Evolutionary conservation across 2,329 filamentous ascomycete genomes (phyloP), one percentile per base, ranked within the genome.

Genomic region (Alternaria sp.): DNA sequence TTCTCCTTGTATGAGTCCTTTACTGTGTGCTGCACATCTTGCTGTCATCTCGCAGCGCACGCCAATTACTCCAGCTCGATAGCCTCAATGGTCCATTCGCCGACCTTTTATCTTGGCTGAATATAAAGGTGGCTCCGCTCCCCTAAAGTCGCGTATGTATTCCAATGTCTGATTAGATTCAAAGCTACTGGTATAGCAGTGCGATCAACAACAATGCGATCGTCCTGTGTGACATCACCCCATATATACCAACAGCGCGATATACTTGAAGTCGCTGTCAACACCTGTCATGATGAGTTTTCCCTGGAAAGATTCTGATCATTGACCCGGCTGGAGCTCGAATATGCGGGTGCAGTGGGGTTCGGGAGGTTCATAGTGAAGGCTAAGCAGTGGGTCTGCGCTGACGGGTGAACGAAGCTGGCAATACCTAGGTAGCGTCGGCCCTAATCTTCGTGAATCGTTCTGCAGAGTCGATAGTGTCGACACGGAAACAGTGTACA

Each of bases 291-390:
- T 26, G 24, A 26, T 7, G 24, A 26, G 24, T 26, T 26, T 26
- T 26, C 2, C 0, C 24, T 26, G 24, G 24, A 26, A 26, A 2
- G 6, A 26, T 26, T 28, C 4, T 11, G 28, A 30, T 30, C 28
- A 26, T 26, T 26, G 24, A 7, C n/a, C 28, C 5, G 28, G 28
- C 18, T 36, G 38, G 20, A 43, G 28, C 5, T 51, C 9, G 38
- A 57, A 28, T 12, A 51, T 36, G 46, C 28, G 22, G 6, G 51
- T 55, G 20, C 28, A 51, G 28, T 47, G 28, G 38, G 46, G 46
- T 14, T 51, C 14, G 34, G 28, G 28, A 20, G 54, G 26, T 20
- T 26, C 20, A n/a, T 32, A 18, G 36, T 2, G 46, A 20, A 41
- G n/a, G 46, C 12, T 38, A 38, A n/a, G 16, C 36, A 38, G 46